These are phyloP conservation scores for Nicotiana noctiflora DNA, from an alignment of 257 asterid species.

Conservation along the genomic window DNA sequence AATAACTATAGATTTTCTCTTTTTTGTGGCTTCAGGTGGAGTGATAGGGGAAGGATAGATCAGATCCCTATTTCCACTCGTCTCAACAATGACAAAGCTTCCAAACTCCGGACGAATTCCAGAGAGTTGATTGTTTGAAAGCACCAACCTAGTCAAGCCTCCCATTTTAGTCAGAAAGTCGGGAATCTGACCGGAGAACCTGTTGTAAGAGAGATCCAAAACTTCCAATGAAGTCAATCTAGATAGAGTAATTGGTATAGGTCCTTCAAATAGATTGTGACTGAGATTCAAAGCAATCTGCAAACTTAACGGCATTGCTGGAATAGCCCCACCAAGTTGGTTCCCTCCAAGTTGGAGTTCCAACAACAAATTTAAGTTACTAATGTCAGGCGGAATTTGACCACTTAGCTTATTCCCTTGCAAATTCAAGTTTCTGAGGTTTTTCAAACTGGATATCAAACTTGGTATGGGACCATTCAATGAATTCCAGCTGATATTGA, in stretches of 20 bases:
- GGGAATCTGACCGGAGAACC: slow-evolving; percentile 56
- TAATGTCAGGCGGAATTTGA: slow-evolving; percentile 43
- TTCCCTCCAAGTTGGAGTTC: slow-evolving; percentile 77
- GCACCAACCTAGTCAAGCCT: slow-evolving; percentile 46
- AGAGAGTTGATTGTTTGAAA: slow-evolving; percentile 53
- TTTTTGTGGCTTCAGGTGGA: slow-evolving; percentile 15
- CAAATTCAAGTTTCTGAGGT: slow-evolving; percentile 45
- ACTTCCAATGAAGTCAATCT: too few species aligned
- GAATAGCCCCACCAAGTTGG: slow-evolving; percentile 52
- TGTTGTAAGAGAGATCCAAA: too few species aligned
- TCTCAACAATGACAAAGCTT: slow-evolving; percentile 4
- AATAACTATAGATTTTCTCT: slow-evolving; percentile 28
- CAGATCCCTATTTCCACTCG: slow-evolving; percentile 25
- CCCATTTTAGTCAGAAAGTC: slow-evolving; percentile 18
- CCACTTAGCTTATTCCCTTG: slow-evolving; percentile 47
- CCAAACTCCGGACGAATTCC: slow-evolving; percentile 46
- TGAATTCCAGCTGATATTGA: slow-evolving; percentile 52
- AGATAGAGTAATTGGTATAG: too few species aligned
- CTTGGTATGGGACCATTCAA: slow-evolving; percentile 51
- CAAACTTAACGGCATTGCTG: slow-evolving; percentile 40
- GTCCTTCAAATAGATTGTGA: slow-evolving; percentile 48
- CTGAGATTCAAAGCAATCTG: slow-evolving; percentile 72
- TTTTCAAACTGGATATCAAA: slow-evolving; percentile 36
- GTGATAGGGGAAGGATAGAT: neutral
- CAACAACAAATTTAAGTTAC: slow-evolving; percentile 24